Percentiles rank a stretch among this genome's conserved stretches.
These are phyloP conservation scores for Nicotiana noctiflora DNA, from an alignment of 257 asterid species.

Conservation along the genomic window DNA sequence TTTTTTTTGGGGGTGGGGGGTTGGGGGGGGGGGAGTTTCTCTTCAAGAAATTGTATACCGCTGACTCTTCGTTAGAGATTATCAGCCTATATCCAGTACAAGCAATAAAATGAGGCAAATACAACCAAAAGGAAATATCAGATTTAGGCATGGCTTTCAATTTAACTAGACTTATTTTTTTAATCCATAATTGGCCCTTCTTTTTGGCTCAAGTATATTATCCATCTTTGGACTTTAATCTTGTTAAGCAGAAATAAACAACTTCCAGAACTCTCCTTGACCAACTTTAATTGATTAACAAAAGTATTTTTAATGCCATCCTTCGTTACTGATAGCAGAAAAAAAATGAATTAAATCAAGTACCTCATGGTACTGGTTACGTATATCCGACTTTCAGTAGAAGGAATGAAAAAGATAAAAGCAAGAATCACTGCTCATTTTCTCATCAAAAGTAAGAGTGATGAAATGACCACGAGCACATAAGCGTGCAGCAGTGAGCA, in stretches of 20 bases:
- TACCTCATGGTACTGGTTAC: background rate
- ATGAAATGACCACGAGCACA: background rate
- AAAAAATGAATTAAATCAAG: background rate
- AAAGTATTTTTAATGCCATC: background rate
- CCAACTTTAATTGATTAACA: background rate
- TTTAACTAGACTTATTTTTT: background rate
- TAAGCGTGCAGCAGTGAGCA: background rate
- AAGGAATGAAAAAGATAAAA: background rate
- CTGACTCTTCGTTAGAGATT: background rate
- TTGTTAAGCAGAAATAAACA: background rate
- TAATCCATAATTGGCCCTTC: background rate
- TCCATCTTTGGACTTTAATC: background rate
- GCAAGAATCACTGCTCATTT: background rate
- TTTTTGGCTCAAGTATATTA: background rate
- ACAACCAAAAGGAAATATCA: background rate
- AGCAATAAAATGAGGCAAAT: background rate
- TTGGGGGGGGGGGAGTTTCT: background rate
- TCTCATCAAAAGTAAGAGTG: background rate
- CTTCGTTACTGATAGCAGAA: background rate
- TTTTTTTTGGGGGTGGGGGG: too few relatives aligned
- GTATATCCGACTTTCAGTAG: background rate
- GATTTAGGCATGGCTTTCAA: background rate
- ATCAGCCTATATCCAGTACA: background rate
- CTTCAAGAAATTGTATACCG: too few relatives aligned
- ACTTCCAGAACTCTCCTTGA: background rate